phyloP scores from a whole-genome alignment of 208 protist species.

The Trypanosoma theileri region DNA sequence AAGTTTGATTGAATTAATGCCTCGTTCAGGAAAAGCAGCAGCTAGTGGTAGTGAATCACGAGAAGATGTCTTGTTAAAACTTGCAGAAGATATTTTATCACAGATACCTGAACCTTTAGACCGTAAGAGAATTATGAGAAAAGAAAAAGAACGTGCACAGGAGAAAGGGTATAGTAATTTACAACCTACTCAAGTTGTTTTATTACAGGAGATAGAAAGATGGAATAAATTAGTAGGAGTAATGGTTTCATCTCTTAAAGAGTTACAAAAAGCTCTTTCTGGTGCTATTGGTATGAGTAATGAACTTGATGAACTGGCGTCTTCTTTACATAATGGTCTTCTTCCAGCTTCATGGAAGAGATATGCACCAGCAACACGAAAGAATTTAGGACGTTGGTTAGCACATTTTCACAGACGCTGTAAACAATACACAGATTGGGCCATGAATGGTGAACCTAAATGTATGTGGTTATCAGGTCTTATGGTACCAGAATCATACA shows the following conservation, averaged over 20 bases:
- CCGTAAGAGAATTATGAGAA: constrained; percentile 68
- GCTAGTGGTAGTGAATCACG: constrained; percentile 60
- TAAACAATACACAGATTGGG: constrained; percentile 96
- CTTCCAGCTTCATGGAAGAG: constrained; percentile 94
- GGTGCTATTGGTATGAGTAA: constrained; percentile 98
- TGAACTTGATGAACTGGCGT: constrained; percentile 95
- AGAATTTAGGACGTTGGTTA: constrained; percentile 96
- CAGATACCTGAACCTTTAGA: constrained; percentile 95
- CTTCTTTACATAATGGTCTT: constrained; percentile 92
- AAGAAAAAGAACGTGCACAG: constrained; percentile 67
- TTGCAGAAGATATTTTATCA: constrained; percentile 88
- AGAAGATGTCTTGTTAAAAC: constrained; percentile 86
- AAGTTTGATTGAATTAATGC: constrained; percentile 96
- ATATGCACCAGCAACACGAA: constrained; percentile 94
- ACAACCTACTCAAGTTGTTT: constrained; percentile 95
- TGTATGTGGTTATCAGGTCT: constrained; percentile 99
- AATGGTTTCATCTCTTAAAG: constrained; percentile 92
- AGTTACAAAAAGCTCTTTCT: constrained; percentile 95
- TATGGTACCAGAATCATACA: constrained; percentile 98
- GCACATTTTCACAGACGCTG: constrained; percentile 93
- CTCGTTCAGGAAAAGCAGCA: constrained; percentile 61
- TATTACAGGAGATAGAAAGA: constrained; percentile 98
- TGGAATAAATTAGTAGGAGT: constrained; percentile 94
- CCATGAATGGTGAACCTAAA: constrained; percentile 93
- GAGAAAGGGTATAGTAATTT: constrained; percentile 65